phyloP scores from a whole-genome alignment of 2,329 filamentous ascomycete species.

The Hymenoscyphus fraxineus region DNA sequence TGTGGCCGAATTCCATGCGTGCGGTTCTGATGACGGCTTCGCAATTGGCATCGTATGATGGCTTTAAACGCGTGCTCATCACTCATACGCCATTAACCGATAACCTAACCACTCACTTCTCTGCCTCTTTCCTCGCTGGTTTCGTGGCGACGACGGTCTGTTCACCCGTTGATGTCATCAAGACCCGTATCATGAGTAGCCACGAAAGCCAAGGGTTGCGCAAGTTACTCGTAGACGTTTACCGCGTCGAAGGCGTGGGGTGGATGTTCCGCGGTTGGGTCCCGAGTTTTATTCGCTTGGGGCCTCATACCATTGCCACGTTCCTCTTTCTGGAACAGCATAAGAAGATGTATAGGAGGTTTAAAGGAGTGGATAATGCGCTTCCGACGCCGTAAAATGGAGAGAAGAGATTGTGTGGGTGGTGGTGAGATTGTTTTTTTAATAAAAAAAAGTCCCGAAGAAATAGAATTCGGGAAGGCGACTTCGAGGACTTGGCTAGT shows the following conservation, averaged over 20 bases:
- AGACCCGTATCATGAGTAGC: slow-evolving; percentile 81
- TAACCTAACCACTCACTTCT: slow-evolving; percentile 72
- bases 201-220: slow-evolving; percentile 51
- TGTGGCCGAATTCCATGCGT: slow-evolving; percentile 76
- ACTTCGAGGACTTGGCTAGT: neutral
- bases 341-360: slow-evolving; percentile 67
- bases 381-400: slow-evolving; percentile 14
- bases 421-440: too few species aligned
- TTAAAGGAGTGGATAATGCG: slow-evolving; percentile 36
- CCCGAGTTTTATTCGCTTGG: slow-evolving; percentile 65
- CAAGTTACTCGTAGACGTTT: slow-evolving; percentile 62
- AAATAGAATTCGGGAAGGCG: neutral
- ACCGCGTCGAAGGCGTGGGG: slow-evolving; percentile 63
- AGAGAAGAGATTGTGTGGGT: neutral
- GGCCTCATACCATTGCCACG: slow-evolving; percentile 80
- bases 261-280: slow-evolving; percentile 94
- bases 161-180: slow-evolving; percentile 83
- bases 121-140: slow-evolving; percentile 72
- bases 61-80: slow-evolving; percentile 70
- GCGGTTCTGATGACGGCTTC: slow-evolving; percentile 85
- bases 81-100: slow-evolving; percentile 62
- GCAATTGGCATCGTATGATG: slow-evolving; percentile 81
- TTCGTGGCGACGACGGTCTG: slow-evolving; percentile 82
- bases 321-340: slow-evolving; percentile 86
- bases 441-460: too few species aligned